These are phyloP conservation scores for Brassica cretica DNA, from an alignment of 345 rosid species.

Conservation along the genomic window DNA sequence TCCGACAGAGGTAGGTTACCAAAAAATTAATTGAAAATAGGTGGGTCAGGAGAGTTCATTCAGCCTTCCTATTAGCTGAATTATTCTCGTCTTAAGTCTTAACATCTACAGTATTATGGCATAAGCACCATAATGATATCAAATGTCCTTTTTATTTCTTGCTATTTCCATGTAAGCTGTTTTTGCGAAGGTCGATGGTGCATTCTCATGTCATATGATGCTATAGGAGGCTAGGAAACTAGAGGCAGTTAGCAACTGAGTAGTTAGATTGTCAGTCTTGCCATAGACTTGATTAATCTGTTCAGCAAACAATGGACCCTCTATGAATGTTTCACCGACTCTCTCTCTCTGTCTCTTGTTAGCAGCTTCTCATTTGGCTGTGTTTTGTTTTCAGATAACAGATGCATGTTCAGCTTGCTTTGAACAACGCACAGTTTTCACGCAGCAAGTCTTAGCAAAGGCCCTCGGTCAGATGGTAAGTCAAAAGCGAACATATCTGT, in stretches of 20 bases:
- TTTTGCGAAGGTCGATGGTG: background rate
- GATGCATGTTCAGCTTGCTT: slow-evolving; percentile 97
- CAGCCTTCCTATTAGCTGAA: background rate
- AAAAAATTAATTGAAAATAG: slow-evolving; percentile 7
- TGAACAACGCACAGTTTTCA: slow-evolving; percentile 95
- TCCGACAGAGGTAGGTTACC: background rate
- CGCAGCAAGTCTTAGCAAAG: slow-evolving; percentile 92
- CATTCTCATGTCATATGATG: slow-evolving; percentile 12
- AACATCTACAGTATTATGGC: slow-evolving; percentile 2
- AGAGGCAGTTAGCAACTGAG: slow-evolving; percentile 18
- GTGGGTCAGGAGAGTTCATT: slow-evolving; percentile 10
- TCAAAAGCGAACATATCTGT: slow-evolving; percentile 15
- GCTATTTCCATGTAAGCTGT: slow-evolving; percentile 10
- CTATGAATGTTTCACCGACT: background rate
- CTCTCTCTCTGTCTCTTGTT: slow-evolving; percentile 2
- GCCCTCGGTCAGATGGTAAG: slow-evolving; percentile 93
- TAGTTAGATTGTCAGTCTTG: slow-evolving; percentile 14
- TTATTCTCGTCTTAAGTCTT: background rate
- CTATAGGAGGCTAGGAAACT: slow-evolving; percentile 9
- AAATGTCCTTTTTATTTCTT: slow-evolving; percentile 4
- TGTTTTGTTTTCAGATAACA: slow-evolving; percentile 61
- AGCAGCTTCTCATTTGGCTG: slow-evolving; percentile 9
- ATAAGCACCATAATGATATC: slow-evolving; percentile 10
- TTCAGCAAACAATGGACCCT: background rate
- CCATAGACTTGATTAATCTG: slow-evolving; percentile 5